These are phyloP conservation scores for Emericellopsis terricola DNA, from an alignment of 495 filamentous ascomycete genomes.

Conservation along the genomic window DNA sequence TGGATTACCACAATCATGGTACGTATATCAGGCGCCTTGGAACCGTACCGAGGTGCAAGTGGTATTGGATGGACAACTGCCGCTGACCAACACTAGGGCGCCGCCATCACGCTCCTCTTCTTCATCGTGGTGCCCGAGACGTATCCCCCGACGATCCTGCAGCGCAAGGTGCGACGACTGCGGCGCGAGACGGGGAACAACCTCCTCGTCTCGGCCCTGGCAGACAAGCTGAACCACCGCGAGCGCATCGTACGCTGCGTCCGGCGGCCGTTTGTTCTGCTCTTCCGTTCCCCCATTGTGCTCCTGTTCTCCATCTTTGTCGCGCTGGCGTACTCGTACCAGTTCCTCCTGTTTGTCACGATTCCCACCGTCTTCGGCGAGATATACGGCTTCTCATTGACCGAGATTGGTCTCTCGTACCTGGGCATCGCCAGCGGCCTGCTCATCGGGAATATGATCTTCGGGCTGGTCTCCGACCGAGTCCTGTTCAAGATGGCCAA, in stretches of 20 bases:
- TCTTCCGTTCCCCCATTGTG: conserved; percentile 41
- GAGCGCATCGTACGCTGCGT: background rate
- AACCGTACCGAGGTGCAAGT: too few species aligned
- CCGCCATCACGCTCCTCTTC: conserved; percentile 42
- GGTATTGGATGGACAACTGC: too few species aligned
- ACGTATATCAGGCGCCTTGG: too few species aligned
- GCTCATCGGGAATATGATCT: conserved; percentile 43
- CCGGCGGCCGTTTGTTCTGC: conserved; percentile 32
- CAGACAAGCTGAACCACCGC: conserved; percentile 3
- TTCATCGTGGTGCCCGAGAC: conserved; percentile 43
- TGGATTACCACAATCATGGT: conserved; percentile 38
- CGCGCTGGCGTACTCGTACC: conserved; percentile 55
- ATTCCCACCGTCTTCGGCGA: conserved; percentile 43
- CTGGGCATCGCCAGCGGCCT: conserved; percentile 48
- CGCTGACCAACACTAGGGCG: conserved; percentile 15
- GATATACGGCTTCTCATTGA: conserved; percentile 40
- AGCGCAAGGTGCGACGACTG: conserved; percentile 34
- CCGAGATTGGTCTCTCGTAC: conserved; percentile 50
- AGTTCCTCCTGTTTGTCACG: conserved; percentile 53
- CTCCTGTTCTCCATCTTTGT: conserved; percentile 23
- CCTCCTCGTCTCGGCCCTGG: conserved; percentile 25
- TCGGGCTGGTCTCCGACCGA: conserved; percentile 42
- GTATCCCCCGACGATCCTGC: conserved; percentile 45
- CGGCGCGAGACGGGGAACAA: conserved; percentile 46
- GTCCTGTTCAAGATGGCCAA: conserved; percentile 27